Percentiles rank a stretch among this genome's conserved stretches.
Conservation (phyloP, 108 stramenopile genomes). For the Bacterosira constricta region DNA sequence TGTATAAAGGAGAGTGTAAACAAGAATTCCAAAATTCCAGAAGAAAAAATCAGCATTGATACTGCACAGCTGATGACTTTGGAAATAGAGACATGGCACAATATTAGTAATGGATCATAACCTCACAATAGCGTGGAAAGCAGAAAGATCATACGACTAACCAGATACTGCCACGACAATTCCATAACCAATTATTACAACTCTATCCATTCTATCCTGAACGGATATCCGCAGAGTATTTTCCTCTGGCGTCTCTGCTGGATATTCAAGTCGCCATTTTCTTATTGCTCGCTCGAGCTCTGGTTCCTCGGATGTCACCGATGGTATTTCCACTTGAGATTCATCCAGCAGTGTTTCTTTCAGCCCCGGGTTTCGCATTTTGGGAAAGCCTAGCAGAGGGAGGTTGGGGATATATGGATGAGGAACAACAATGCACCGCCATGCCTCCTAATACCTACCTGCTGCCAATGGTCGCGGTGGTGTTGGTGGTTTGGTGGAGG, state of each 20-base stretch:
- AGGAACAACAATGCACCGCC: too few species aligned
- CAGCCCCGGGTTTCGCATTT: neutral
- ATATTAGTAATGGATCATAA: neutral
- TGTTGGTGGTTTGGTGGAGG: too few species aligned
- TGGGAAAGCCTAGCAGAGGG: too few species aligned
- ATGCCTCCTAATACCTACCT: too few species aligned
- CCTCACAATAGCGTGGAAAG: neutral
- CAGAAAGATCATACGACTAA: conserved; percentile 8
- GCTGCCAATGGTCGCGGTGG: too few species aligned
- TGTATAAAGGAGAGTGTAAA: conserved; percentile 1
- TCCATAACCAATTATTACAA: conserved; percentile 11
- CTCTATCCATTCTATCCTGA: conserved; percentile 19
- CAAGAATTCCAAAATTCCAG: neutral
- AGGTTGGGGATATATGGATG: too few species aligned
- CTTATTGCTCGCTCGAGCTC: conserved; percentile 8
- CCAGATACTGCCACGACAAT: conserved; percentile 12
- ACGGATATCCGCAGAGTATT: neutral
- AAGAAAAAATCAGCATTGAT: neutral
- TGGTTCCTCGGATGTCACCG: neutral
- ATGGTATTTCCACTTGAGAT: neutral
- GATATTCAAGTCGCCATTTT: neutral
- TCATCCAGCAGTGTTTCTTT: neutral
- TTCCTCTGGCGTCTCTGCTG: conserved; percentile 8
- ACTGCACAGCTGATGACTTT: conserved; percentile 1
- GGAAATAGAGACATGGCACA: neutral